A percentile compares a stretch with the other conserved stretches of the same genome.
These are phyloP conservation scores for Flaveria trinervia DNA, from an alignment of 129 eudicot species.

Conservation along the genomic window DNA sequence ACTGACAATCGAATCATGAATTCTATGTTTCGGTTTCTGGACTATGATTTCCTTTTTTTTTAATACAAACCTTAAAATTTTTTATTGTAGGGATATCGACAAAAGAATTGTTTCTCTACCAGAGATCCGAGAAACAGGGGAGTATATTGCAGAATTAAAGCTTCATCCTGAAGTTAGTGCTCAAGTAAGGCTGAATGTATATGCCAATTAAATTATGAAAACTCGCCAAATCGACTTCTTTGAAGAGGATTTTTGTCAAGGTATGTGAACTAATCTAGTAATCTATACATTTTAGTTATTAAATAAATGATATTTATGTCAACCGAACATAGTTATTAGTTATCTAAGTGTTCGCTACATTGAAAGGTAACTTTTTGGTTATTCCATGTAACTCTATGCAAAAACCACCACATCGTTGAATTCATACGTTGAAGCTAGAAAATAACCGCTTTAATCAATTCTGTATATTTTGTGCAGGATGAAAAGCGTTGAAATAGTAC, in stretches of 20 bases:
- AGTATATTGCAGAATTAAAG: conserved; percentile 81
- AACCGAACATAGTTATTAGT: background rate
- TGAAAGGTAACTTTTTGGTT: background rate
- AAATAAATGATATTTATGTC: background rate
- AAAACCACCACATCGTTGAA: conserved; percentile 10
- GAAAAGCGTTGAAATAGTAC: conserved; percentile 19
- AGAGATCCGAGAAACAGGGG: conserved; percentile 96
- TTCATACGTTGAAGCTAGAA: background rate
- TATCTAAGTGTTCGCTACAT: too few relatives aligned
- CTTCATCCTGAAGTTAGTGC: conserved; percentile 96
- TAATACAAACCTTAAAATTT: background rate
- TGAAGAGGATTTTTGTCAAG: conserved; percentile 31
- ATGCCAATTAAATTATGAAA: conserved; percentile 57
- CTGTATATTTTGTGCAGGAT: conserved; percentile 27
- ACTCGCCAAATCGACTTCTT: conserved; percentile 17
- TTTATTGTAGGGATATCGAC: conserved; percentile 81
- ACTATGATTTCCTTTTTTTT: background rate
- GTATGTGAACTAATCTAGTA: conserved; percentile 26
- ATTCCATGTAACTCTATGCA: background rate
- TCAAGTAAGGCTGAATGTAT: conserved; percentile 72
- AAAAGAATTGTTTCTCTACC: conserved; percentile 81
- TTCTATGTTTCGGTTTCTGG: conserved; percentile 10
- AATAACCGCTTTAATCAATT: conserved; percentile 2
- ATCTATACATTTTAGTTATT: background rate
- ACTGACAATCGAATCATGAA: background rate